These are phyloP conservation scores for Pichia sp. DNA, from an alignment of 1,139 yeast species.

Conservation along the genomic window DNA sequence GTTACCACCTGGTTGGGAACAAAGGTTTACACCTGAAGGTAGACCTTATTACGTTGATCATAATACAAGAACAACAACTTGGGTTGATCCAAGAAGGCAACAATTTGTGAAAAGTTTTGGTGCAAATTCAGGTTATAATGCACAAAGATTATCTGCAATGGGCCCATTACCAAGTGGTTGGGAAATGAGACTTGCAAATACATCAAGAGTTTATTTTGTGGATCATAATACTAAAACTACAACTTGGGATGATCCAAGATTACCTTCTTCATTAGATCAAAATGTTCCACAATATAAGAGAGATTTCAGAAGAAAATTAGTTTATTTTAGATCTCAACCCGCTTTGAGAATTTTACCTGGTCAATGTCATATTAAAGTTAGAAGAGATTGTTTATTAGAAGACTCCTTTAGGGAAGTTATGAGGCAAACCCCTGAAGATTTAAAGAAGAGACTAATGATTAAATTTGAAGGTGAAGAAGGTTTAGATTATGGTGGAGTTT, in stretches of 20 bases:
- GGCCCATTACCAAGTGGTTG: constrained; percentile 98
- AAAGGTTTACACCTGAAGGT: constrained; percentile 95
- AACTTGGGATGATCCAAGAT: constrained; percentile 99
- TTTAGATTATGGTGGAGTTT: constrained; percentile 97
- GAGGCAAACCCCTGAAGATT: constrained; percentile 98
- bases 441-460: constrained; percentile 95
- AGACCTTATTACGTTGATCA: constrained; percentile 97
- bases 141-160: constrained; percentile 96
- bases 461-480: constrained; percentile 99
- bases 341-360: constrained; percentile 96
- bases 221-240: constrained; percentile 98
- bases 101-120: constrained; percentile 96
- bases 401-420: constrained; percentile 96
- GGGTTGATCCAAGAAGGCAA: constrained; percentile 99
- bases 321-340: constrained; percentile 96
- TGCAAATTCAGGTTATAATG: constrained; percentile 79
- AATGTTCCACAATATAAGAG: constrained; percentile 99
- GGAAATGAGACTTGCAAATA: constrained; percentile 99
- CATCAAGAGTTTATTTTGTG: constrained; percentile 96
- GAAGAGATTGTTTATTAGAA: constrained; percentile 94
- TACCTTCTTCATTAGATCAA: constrained; percentile 94
- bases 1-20: constrained; percentile 98
- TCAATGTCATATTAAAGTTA: constrained; percentile 95
- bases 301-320: constrained; percentile 94
- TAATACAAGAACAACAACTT: constrained; percentile 95